Percentiles rank a stretch among this genome's conserved stretches.
phyloP scores from a whole-genome alignment of 345 rosid species.

The Citropsis articulata region DNA sequence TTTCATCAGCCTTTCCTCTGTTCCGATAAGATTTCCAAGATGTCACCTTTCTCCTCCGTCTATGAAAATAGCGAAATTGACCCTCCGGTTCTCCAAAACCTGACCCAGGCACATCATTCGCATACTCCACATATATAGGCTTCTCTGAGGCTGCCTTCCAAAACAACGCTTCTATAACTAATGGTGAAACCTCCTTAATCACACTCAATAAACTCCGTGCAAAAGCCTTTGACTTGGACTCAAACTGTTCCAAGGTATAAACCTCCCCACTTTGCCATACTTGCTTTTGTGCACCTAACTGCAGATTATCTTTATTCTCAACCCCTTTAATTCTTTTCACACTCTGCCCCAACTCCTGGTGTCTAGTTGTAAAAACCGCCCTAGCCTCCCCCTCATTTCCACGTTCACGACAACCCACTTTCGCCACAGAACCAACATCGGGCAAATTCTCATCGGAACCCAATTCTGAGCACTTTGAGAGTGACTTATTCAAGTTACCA shows the following conservation, averaged over 20 bases:
- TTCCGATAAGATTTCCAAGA: conserved; percentile 59
- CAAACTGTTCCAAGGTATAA: conserved; percentile 95
- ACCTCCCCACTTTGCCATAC: conserved; percentile 99
- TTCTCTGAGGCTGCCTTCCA: conserved; percentile 90
- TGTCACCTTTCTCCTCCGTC: conserved; percentile 61
- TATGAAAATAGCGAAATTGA: conserved; percentile 54
- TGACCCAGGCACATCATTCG: conserved; percentile 99
- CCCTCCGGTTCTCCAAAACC: conserved; percentile 86
- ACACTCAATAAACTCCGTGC: conserved; percentile 62
- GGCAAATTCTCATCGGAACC: conserved; percentile 41
- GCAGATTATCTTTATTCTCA: conserved; percentile 29
- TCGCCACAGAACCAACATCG: conserved; percentile 25
- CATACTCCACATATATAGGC: conserved; percentile 88
- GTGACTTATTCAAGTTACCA: conserved; percentile 75
- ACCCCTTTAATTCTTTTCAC: conserved; percentile 54
- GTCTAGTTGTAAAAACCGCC: conserved; percentile 94
- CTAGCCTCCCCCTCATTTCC: conserved; percentile 45
- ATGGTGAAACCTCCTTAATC: conserved; percentile 69
- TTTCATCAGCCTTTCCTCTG: conserved; percentile 34
- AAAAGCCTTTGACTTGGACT: conserved; percentile 76
- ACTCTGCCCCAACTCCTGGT: conserved; percentile 86
- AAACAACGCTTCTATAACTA: conserved; percentile 76
- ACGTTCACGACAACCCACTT: conserved; percentile 24
- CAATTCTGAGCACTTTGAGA: conserved; percentile 72
- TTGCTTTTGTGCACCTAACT: conserved; percentile 63